Percentiles rank a stretch among this genome's conserved stretches.
phyloP scores from a whole-genome alignment of 2,329 filamentous ascomycete genomes.

The Arthrobotrys musiformis region DNA sequence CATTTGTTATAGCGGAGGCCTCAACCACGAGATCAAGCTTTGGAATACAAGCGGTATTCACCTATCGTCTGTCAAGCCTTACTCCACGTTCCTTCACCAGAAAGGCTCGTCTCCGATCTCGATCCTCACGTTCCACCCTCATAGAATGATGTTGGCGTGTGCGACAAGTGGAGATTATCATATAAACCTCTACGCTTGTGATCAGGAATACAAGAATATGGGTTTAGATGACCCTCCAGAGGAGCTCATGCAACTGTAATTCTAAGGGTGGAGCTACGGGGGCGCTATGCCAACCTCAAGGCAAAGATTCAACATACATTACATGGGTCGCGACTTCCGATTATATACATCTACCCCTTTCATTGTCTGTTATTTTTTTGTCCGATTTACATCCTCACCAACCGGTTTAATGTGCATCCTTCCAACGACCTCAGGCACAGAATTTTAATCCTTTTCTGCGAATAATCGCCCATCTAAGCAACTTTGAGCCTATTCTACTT shows the following conservation, averaged over 20 bases:
- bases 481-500: not conserved
- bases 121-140: conserved; percentile 92
- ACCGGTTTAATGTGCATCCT: not conserved
- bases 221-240: conserved; percentile 43
- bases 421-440: not conserved
- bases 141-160: conserved; percentile 88
- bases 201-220: conserved; percentile 61
- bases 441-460: not conserved
- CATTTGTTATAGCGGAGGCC: conserved; percentile 76
- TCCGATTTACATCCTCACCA: not conserved
- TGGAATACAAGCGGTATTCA: conserved; percentile 87
- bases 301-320: not conserved
- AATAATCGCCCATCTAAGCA: not conserved
- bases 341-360: not conserved
- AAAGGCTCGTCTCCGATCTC: conserved; percentile 84
- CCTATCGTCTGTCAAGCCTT: conserved; percentile 86
- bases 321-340: not conserved
- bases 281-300: not conserved
- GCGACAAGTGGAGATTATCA: conserved; percentile 87
- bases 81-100: conserved; percentile 85
- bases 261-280: not conserved
- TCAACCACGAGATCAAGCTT: conserved; percentile 85
- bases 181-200: conserved; percentile 85
- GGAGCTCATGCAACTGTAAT: conserved; percentile 36
- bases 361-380: not conserved